Conservation (phyloP, 2,329 filamentous ascomycete species). For the Grosmannia huntii region DNA sequence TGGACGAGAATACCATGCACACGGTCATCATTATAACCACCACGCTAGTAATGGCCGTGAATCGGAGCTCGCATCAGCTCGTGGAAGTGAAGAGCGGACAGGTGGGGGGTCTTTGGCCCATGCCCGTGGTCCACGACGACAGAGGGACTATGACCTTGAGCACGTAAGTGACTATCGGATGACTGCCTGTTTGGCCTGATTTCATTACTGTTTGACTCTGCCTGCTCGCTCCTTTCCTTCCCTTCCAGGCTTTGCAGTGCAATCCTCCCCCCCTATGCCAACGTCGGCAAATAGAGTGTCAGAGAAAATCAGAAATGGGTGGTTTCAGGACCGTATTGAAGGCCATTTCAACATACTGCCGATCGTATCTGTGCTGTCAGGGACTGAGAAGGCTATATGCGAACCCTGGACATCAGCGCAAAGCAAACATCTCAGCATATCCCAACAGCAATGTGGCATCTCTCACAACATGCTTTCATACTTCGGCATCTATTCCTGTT, state of each 20-base stretch:
- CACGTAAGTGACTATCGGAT: conserved; percentile 45
- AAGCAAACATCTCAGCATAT: no score
- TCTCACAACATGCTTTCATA: background rate
- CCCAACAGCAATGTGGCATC: no score
- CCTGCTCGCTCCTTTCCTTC: conserved; percentile 3
- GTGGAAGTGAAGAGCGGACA: conserved; percentile 68
- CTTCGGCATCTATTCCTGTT: no score
- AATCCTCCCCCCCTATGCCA: background rate
- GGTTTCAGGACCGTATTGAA: background rate
- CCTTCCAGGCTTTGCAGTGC: background rate
- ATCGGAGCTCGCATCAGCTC: conserved; percentile 48
- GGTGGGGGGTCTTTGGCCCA: conserved; percentile 46
- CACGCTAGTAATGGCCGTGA: background rate
- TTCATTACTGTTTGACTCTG: background rate
- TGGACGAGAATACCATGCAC: conserved; percentile 2
- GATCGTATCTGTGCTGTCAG: no score
- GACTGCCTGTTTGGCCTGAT: background rate
- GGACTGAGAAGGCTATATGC: no score
- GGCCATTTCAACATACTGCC: background rate
- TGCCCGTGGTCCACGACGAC: conserved; percentile 57
- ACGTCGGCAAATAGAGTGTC: background rate
- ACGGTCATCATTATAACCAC: background rate
- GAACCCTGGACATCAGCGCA: no score
- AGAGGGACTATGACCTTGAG: conserved; percentile 71
- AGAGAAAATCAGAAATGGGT: no score